These are phyloP conservation scores for Pisolithus microcarpus DNA, from an alignment of 768 basidiomycete genomes.

Conservation along the genomic window DNA sequence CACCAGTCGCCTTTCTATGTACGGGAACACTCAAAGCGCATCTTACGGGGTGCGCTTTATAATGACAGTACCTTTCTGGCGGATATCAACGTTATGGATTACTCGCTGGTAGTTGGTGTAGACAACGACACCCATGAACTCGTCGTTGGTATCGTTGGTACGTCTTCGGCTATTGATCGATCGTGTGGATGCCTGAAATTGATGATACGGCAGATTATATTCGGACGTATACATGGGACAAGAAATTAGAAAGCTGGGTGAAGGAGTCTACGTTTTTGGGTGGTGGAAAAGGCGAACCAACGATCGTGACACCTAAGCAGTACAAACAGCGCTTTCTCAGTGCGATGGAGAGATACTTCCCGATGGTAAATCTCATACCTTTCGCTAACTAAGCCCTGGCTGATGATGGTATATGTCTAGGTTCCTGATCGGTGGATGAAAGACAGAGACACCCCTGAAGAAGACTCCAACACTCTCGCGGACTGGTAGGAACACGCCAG, in stretches of 20 bases:
- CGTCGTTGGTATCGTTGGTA: constrained; percentile 95
- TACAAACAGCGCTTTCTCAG: constrained; percentile 83
- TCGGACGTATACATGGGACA: constrained; percentile 97
- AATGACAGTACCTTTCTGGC: constrained; percentile 95
- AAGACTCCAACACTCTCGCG: constrained; percentile 51
- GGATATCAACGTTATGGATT: constrained; percentile 96
- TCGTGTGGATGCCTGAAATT: not conserved
- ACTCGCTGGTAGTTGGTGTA: constrained; percentile 93
- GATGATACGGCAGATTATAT: constrained; percentile 63
- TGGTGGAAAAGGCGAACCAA: constrained; percentile 81
- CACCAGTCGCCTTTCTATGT: constrained; percentile 88
- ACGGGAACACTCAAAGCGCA: constrained; percentile 93
- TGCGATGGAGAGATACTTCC: constrained; percentile 88
- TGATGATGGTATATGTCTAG: constrained; percentile 30
- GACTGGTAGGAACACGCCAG: constrained; percentile 40
- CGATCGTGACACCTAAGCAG: constrained; percentile 93
- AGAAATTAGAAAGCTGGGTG: constrained; percentile 96
- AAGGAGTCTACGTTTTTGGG: constrained; percentile 92
- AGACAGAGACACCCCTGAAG: constrained; percentile 69
- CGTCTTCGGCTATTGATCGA: constrained; percentile 24
- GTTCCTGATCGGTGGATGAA: constrained; percentile 92
- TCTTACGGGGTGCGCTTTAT: constrained; percentile 81
- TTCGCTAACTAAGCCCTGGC: not conserved
- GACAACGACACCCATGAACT: constrained; percentile 83
- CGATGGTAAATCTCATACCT: constrained; percentile 48